Percentiles rank a stretch among this genome's conserved stretches.
phyloP scores from a whole-genome alignment of 495 filamentous ascomycete genomes.

The Amorphotheca resinae region DNA sequence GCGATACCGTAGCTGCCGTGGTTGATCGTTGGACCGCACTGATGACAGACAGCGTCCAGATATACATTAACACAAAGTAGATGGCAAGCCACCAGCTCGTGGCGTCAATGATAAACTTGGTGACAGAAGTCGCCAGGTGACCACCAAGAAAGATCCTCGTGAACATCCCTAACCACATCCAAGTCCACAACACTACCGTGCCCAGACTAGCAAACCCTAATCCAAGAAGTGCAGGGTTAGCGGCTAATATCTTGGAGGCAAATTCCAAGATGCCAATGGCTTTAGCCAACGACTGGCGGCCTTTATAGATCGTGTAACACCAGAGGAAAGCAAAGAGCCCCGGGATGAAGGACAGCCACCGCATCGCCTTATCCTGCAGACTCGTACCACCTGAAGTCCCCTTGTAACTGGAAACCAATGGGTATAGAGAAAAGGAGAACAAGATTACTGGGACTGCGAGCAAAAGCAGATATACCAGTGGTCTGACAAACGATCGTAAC shows the following conservation, averaged over 20 bases:
- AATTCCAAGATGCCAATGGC: slow-evolving; percentile 85
- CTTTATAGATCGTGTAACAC: slow-evolving; percentile 67
- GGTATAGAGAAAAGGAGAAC: slow-evolving; percentile 79
- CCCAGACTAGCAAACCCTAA: slow-evolving; percentile 70
- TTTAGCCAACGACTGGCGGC: slow-evolving; percentile 64
- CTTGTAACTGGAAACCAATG: slow-evolving; percentile 81
- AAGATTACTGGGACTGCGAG: slow-evolving; percentile 76
- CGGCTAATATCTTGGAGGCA: slow-evolving; percentile 70
- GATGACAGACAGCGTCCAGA: slow-evolving; percentile 84
- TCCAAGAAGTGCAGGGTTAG: slow-evolving; percentile 70
- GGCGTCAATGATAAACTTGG: slow-evolving; percentile 62
- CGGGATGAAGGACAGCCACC: slow-evolving; percentile 71
- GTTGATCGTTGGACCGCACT: slow-evolving; percentile 79
- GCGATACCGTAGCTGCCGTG: slow-evolving; percentile 87
- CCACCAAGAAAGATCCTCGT: slow-evolving; percentile 85
- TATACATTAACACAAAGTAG: slow-evolving; percentile 84
- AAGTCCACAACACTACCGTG: slow-evolving; percentile 74
- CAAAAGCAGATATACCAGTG: slow-evolving; percentile 63
- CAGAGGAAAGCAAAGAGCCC: slow-evolving; percentile 61
- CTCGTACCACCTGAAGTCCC: slow-evolving; percentile 54
- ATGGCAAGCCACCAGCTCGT: slow-evolving; percentile 84
- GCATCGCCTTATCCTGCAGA: slow-evolving; percentile 79
- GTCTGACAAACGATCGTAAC: slow-evolving; percentile 70
- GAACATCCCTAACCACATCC: slow-evolving; percentile 96
- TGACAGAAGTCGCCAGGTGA: slow-evolving; percentile 46